Evolutionary conservation across 2,329 filamentous ascomycete genomes (phyloP).

Genomic region (Epichloe baconii): DNA sequence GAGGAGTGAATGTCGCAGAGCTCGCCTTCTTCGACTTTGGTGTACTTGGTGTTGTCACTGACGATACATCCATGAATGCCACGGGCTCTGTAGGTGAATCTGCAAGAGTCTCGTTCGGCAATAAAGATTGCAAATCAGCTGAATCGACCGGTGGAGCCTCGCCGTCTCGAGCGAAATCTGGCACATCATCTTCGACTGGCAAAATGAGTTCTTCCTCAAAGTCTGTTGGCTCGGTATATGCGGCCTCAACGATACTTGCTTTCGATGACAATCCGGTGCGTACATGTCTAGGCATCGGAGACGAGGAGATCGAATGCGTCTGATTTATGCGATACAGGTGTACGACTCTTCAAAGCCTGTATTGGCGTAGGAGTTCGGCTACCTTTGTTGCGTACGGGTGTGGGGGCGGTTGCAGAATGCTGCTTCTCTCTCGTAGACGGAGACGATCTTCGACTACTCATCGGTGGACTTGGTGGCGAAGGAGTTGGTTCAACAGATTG

Average conservation of each 20-base stretch:
- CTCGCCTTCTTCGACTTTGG: not conserved
- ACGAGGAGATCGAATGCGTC: constrained; percentile 4
- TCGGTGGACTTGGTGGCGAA: constrained; percentile 3
- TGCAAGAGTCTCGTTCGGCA: not conserved
- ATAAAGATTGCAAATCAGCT: no score
- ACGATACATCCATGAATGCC: not conserved
- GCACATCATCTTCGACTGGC: not conserved
- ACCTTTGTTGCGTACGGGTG: not conserved
- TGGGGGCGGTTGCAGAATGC: not conserved
- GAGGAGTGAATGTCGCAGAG: not conserved
- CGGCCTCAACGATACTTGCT: not conserved
- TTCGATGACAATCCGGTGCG: not conserved
- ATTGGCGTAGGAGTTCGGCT: not conserved
- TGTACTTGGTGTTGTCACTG: not conserved
- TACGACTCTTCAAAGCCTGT: not conserved
- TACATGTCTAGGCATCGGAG: not conserved
- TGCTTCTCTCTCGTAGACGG: not conserved
- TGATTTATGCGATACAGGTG: not conserved
- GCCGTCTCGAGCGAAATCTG: not conserved
- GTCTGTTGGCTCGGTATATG: not conserved
- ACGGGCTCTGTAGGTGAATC: not conserved
- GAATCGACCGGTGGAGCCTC: not conserved
- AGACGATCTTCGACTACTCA: not conserved
- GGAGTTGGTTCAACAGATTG: not conserved
- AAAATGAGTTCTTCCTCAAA: not conserved